Conservation (phyloP, 2,329 filamentous ascomycete genomes). For the Macrophomina pseudophaseolina region DNA sequence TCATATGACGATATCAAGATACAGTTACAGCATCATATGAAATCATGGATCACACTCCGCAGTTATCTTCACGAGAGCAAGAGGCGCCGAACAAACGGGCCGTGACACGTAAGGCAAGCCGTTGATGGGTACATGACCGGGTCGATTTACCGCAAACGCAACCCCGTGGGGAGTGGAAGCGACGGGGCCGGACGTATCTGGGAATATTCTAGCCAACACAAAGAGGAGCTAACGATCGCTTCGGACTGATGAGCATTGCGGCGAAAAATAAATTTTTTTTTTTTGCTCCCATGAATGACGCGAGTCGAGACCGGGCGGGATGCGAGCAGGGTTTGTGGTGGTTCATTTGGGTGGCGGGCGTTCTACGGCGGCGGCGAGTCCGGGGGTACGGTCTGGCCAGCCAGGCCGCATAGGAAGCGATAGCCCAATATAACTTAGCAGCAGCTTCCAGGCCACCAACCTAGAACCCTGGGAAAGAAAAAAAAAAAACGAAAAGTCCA, state of each 20-base stretch:
- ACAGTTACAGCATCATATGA: conserved; percentile 25
- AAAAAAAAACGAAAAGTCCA: not conserved
- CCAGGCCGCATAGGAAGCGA: not conserved
- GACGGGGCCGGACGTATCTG: not conserved
- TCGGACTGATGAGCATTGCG: not conserved
- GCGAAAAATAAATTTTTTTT: not conserved
- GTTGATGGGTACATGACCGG: not conserved
- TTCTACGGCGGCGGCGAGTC: conserved; percentile 9
- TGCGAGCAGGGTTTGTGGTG: conserved; percentile 1
- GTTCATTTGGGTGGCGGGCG: conserved; percentile 11
- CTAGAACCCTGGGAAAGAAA: not conserved
- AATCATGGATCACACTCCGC: conserved; percentile 18
- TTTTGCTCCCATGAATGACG: not conserved
- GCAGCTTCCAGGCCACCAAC: conserved; percentile 12
- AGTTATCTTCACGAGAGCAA: not conserved
- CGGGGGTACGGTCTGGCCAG: conserved; percentile 9
- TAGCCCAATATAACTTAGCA: not conserved
- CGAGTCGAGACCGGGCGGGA: conserved; percentile 6
- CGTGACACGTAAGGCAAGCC: conserved; percentile 3
- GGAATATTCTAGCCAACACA: not conserved
- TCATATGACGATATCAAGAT: conserved; percentile 25
- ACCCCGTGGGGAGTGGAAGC: not conserved
- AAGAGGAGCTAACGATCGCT: not conserved
- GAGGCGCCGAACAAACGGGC: conserved; percentile 3
- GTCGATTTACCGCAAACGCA: not conserved